phyloP scores from a whole-genome alignment of 2,329 filamentous ascomycete genomes.

The Grosmannia serpens region DNA sequence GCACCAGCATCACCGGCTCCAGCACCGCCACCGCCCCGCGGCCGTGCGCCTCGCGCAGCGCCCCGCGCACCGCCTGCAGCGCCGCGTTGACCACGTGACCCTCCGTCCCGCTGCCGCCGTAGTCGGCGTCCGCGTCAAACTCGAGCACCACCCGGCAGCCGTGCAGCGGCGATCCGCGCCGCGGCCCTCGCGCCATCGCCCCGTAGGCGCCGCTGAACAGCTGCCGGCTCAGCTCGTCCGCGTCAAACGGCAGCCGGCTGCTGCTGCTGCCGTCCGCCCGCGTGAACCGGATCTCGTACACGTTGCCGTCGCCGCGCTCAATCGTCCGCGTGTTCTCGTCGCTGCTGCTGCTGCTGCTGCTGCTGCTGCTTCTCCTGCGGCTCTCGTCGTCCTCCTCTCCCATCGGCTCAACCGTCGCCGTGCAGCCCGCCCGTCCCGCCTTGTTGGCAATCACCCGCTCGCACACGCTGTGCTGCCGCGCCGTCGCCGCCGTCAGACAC shows the following conservation, averaged over 20 bases:
- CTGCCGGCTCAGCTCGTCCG: constrained; percentile 40
- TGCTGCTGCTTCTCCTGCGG: background rate
- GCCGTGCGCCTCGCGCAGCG: constrained; percentile 51
- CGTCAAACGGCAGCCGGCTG: constrained; percentile 29
- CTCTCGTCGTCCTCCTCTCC: constrained; percentile 3
- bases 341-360: background rate
- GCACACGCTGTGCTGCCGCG: constrained; percentile 50
- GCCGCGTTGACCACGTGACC: constrained; percentile 54
- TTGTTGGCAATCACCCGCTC: constrained; percentile 75
- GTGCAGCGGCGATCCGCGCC: constrained; percentile 69
- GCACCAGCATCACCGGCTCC: constrained; percentile 87
- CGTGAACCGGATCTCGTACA: constrained; percentile 42
- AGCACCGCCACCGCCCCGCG: constrained; percentile 57
- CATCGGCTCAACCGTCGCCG: constrained; percentile 53
- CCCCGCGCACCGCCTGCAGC: constrained; percentile 52
- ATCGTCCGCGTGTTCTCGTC: constrained; percentile 16
- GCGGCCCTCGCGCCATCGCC: constrained; percentile 74
- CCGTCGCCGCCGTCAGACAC: constrained; percentile 49
- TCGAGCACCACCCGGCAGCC: constrained; percentile 59
- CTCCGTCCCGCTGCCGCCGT: constrained; percentile 56
- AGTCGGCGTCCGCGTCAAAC: constrained; percentile 52
- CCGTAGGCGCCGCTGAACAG: constrained; percentile 73
- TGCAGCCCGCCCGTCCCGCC: constrained; percentile 65
- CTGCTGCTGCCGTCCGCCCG: constrained; percentile 28
- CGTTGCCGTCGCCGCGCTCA: constrained; percentile 53